Evolutionary conservation across 164 flowering plant species (phyloP), one percentile per base, ranked within the genome.

Genomic region (Warburgia ugandensis): DNA sequence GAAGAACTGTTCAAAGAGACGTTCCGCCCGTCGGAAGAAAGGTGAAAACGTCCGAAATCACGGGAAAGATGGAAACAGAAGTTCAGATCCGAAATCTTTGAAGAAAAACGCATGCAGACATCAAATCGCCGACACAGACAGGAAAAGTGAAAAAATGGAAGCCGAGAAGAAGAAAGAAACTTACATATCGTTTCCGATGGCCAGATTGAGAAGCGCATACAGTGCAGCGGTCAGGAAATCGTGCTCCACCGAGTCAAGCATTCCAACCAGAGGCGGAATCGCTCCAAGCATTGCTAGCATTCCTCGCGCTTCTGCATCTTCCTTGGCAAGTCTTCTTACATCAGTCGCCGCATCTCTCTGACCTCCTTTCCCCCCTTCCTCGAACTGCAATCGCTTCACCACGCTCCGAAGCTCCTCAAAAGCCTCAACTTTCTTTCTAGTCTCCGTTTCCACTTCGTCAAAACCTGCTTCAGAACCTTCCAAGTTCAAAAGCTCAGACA

Each of bases 201-300:
- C 85, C 42, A 90, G 78, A 60, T 90, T 90, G 56, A 90, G 94
- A 58, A 86, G 64, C 48, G 87, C 97, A 54, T 90, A 90, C 28
- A 86, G 82, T 6, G 96, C 63, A n/a, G 81, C 83, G 50, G 79
- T 65, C 54, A 71, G 79, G 26, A 52, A 54, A 29, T 75, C 72
- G n/a, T 77, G 75, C 8, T 35, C 59, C 16, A 52, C 54, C 14
- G n/a, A 21, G 59, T 84, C 95, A 16, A 91, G 75, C 90, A 87
- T 63, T 7, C 72, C 79, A 13, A 87, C 80, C 0, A 91, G 70
- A 25, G 94, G 82, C 13, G 97, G 97, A 51, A 91, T 91, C 9
- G 81, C 82, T 17, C 97, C 97, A 12, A 87, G 78, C 87, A 87
- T 74, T 0, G 94, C 86, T 0, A 91, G 69, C 23, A 87, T 79